Percentiles rank a stretch among this genome's conserved stretches.
phyloP scores from a whole-genome alignment of 1,284 basidiomycete genomes.

The Cryptococcus sp. region DNA sequence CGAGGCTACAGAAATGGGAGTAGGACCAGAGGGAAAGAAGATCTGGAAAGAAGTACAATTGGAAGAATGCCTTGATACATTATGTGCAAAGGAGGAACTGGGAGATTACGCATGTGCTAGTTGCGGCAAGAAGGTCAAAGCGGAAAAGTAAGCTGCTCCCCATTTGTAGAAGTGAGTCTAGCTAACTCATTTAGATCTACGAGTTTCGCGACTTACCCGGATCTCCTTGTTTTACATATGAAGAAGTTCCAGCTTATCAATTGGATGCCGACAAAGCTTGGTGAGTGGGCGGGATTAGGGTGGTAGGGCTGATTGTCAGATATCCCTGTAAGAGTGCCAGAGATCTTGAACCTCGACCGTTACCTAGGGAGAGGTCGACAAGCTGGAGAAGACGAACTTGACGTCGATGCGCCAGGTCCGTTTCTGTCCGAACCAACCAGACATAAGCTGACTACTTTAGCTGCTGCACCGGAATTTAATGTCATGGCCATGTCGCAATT shows the following conservation, averaged over 20 bases:
- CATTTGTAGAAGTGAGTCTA: background rate
- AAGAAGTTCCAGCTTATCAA: conserved; percentile 94
- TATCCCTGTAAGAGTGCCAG: conserved; percentile 73
- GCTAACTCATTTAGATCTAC: conserved; percentile 53
- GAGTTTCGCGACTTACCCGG: conserved; percentile 81
- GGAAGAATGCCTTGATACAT: conserved; percentile 61
- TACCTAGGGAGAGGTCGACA: conserved; percentile 73
- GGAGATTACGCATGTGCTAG: conserved; percentile 62
- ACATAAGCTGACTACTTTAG: conserved; percentile 16
- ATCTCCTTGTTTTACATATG: conserved; percentile 82
- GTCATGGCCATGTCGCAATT: conserved; percentile 67
- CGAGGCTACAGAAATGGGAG: conserved; percentile 58
- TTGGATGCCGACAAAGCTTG: conserved; percentile 94
- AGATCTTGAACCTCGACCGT: conserved; percentile 61
- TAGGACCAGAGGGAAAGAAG: conserved; percentile 59
- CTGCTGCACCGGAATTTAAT: conserved; percentile 62
- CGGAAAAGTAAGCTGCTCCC: conserved; percentile 54
- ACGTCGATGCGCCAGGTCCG: conserved; percentile 58
- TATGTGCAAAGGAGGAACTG: conserved; percentile 65
- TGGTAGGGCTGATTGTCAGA: conserved; percentile 52
- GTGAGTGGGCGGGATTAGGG: conserved; percentile 49
- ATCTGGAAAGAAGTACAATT: conserved; percentile 67
- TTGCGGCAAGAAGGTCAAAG: conserved; percentile 62
- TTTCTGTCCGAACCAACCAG: background rate
- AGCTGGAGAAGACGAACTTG: conserved; percentile 61